Evolutionary conservation across 2,329 filamentous ascomycete species (phyloP), one percentile per base, ranked within the genome.

Genomic region (Cercospora sojina): DNA sequence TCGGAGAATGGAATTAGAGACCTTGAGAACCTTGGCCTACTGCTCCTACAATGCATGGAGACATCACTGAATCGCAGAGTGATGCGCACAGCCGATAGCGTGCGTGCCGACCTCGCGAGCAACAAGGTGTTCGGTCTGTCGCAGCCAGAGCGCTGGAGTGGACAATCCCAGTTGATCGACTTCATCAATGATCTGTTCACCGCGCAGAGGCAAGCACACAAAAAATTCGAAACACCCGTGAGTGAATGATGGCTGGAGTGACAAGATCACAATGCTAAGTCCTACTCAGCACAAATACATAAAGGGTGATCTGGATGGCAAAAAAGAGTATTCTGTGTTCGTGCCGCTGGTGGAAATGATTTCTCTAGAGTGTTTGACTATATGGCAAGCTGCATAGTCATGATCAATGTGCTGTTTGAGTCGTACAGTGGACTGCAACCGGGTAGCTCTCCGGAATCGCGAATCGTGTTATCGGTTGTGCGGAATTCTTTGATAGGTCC

Each of bases 111-210:
- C n/a, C 60, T 62, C 12, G 41, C 55, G 12, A 49, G 38, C 7
- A 66, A 66, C 25, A 55, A 57, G 32, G 60, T 66, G 5, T 66
- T 66, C 38, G 64, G 59, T 32, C 55, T 66, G 8, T 38, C 29
- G 25, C 18, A 66, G n/a, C 31, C 43, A 49, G 64, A 63, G 47
- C 49, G 59, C 20, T 66, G 29, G 64, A 66, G 64, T 59, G 43
- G 60, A 18, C 27, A 25, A 20, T 58, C 38, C 16, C 53, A 66
- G 53, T 43, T 64, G 9, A 64, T 66, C 20, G 64, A 66, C 43
- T 66, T 64, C 25, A 55, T 66, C 16, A 60, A 66, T 32, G 43
- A 66, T 41, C 49, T 66, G 9, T 59, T 66, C n/a, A 58, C 20
- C 55, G 27, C 55, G 27, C 55, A 38, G 18, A 20, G 55, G 31